Evolutionary conservation across 1,139 yeast species (phyloP).

Genomic region (Blastobotrys proliferans): DNA sequence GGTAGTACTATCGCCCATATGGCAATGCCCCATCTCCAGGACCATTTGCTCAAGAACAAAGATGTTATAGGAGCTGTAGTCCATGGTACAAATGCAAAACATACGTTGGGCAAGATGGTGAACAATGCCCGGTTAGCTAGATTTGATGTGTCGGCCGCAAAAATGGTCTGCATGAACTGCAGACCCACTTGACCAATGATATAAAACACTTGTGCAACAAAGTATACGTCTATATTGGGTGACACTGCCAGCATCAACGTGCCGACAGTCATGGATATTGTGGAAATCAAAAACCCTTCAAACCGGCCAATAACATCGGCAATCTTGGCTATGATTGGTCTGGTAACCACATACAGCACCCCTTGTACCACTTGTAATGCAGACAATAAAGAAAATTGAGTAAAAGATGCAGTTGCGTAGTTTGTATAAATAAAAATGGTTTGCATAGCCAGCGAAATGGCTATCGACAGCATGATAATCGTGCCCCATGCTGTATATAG

Average conservation of each 20-base stretch:
- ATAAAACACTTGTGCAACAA: constrained; percentile 36
- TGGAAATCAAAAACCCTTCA: constrained; percentile 37
- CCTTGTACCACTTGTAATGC: constrained; percentile 41
- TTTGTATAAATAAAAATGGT: constrained; percentile 39
- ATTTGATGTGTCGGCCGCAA: constrained; percentile 41
- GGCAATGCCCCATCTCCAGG: constrained; percentile 68
- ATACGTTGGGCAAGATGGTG: constrained; percentile 34
- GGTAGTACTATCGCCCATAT: constrained; percentile 77
- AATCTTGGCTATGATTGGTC: constrained; percentile 41
- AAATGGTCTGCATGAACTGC: constrained; percentile 37
- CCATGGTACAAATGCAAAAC: constrained; percentile 21
- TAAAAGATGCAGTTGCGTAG: constrained; percentile 40
- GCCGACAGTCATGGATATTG: constrained; percentile 33
- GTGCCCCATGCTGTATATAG: constrained; percentile 29
- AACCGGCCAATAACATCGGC: constrained; percentile 41
- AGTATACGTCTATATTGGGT: constrained; percentile 32
- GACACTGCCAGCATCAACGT: constrained; percentile 35
- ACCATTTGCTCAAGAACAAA: constrained; percentile 18
- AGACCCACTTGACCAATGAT: constrained; percentile 39
- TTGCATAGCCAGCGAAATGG: constrained; percentile 37
- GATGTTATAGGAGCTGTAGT: constrained; percentile 19
- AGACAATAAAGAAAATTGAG: constrained; percentile 38
- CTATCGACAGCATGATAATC: constrained; percentile 40
- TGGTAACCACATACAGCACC: constrained; percentile 39
- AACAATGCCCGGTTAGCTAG: constrained; percentile 38